Evolutionary conservation across 139 green algal species (phyloP).

Genomic region (Dunaliella primolecta): DNA sequence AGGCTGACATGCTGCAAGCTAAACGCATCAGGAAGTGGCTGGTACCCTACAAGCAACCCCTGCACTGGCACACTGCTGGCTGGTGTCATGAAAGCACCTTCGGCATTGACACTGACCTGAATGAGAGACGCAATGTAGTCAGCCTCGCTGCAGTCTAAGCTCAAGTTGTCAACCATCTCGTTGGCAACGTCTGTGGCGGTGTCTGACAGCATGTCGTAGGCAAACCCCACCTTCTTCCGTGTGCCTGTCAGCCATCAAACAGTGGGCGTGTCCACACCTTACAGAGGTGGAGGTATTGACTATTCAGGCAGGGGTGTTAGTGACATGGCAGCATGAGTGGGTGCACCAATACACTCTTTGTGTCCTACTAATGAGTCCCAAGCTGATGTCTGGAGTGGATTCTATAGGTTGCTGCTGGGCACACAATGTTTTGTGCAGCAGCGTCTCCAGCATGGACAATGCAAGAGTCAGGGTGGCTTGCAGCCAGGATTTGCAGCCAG

Average conservation of each 20-base stretch:
- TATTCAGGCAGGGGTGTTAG: neutral
- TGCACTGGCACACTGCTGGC: neutral
- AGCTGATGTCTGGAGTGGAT: too few relatives aligned
- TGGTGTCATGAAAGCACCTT: neutral
- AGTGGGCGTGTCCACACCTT: neutral
- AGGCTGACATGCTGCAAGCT: neutral
- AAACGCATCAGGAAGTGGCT: neutral
- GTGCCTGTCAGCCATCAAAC: slow-evolving; percentile 18
- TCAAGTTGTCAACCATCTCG: slow-evolving; percentile 82
- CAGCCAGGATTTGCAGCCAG: too few relatives aligned
- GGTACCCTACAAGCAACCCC: neutral
- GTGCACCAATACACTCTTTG: neutral
- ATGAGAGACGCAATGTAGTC: slow-evolving; percentile 38
- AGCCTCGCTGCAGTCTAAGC: slow-evolving; percentile 32
- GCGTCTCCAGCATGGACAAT: too few relatives aligned
- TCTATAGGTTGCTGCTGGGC: too few relatives aligned
- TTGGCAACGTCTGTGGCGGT: slow-evolving; percentile 70
- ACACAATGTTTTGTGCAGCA: too few relatives aligned
- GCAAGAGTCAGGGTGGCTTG: too few relatives aligned
- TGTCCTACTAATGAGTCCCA: too few relatives aligned
- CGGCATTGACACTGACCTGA: slow-evolving; percentile 9
- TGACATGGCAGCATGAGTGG: neutral
- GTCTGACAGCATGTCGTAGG: slow-evolving; percentile 81
- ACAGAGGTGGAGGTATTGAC: too few relatives aligned
- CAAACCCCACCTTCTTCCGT: slow-evolving; percentile 69